Evolutionary conservation across 2,329 filamentous ascomycete species (phyloP), one percentile per base, ranked within the genome.

Genomic region (Trichoderma brevicompactum): DNA sequence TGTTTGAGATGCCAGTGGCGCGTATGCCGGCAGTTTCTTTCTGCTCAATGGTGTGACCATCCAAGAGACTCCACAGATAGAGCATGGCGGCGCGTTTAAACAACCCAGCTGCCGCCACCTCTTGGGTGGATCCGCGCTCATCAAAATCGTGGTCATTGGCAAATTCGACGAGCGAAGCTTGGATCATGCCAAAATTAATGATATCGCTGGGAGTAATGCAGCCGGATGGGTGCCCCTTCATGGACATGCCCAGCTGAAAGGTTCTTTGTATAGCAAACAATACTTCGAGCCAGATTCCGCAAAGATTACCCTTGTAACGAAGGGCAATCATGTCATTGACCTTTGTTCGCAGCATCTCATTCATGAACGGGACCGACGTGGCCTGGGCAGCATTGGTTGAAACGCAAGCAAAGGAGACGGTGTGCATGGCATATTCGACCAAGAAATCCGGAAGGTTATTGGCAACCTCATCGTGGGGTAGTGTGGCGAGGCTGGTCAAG

Each of bases 381-480:
- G 74, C 69, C n/a, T 12, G 46, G n/a, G 72, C 69, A 0, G 73
- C 70, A 52, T 79, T 66, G 38, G 80, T 78, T 0, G 81, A 81
- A 50, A 83, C 80, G 76, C 82, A 81, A 69, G 80, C 82, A 7
- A 79, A 76, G 3, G 79, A 76, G 3, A 79, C 77, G 52, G 80
- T 81, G 70, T 83, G 81, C 66, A 80, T 77, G 66, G 81, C 82
- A 44, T 82, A 82, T 69, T 83, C 81, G 52, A 82, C 76, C 2
- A 83, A 75, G 56, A 82, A 82, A 34, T 80, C 77, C 34, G 77
- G 76, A 2, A 83, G 67, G 9, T 79, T 28, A 75, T 12, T 75
- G 73, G 2, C 75, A 74, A 77, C 68, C 3, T 77, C 72, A 0
- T 71, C 67, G 46, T 76, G 72, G 4, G 72, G 73, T 4, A 76